These are phyloP conservation scores for Spencermartinsiella ligniputridi DNA, from an alignment of 1,139 yeast genomes.

Conservation along the genomic window DNA sequence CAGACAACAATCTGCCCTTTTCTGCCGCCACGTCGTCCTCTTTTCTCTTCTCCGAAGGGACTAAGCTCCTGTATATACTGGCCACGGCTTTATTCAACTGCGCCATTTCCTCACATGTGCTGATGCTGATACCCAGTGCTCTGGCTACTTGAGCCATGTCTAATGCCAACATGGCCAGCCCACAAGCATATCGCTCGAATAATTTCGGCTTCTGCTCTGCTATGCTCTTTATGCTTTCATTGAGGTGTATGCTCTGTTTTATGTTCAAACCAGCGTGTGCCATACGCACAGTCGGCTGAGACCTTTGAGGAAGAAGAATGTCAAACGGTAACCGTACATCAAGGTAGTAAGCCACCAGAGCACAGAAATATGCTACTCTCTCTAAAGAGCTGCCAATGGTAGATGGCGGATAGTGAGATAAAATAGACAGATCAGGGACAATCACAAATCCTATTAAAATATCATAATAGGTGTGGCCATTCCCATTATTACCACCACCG, in stretches of 20 bases:
- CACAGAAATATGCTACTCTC: constrained; percentile 29
- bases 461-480: constrained; percentile 15
- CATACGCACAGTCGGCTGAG: constrained; percentile 24
- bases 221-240: constrained; percentile 14
- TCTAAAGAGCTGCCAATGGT: constrained; percentile 33
- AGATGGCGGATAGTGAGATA: constrained; percentile 28
- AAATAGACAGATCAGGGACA: constrained; percentile 31
- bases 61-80: constrained; percentile 8
- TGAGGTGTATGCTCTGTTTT: constrained; percentile 15
- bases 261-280: constrained; percentile 16
- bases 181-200: constrained; percentile 30
- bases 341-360: constrained; percentile 32
- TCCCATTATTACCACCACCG: background rate
- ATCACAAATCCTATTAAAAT: constrained; percentile 25
- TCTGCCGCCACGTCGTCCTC: background rate
- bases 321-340: constrained; percentile 32
- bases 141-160: constrained; percentile 26
- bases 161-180: constrained; percentile 34
- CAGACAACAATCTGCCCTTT: background rate
- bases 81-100: constrained; percentile 17
- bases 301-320: constrained; percentile 28
- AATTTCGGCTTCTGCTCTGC: constrained; percentile 26
- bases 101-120: constrained; percentile 13
- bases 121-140: constrained; percentile 14
- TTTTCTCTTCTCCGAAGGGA: background rate